Conservation (phyloP, 306 rosid species). For the Ceratonia siliqua region DNA sequence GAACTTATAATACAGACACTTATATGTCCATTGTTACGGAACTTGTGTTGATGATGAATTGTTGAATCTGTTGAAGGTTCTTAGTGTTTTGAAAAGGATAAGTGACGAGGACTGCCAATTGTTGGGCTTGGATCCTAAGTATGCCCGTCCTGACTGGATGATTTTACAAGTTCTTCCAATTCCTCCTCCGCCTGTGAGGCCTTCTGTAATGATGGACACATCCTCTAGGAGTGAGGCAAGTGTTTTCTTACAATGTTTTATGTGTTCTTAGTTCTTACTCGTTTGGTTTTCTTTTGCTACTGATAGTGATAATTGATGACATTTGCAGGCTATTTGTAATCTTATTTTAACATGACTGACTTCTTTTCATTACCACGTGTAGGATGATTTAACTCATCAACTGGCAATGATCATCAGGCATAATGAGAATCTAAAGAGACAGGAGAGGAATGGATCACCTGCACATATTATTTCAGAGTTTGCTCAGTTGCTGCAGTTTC, state of each 20-base stretch:
- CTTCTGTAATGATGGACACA: slow-evolving; percentile 99
- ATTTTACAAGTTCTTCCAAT: slow-evolving; percentile 97
- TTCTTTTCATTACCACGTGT: slow-evolving; percentile 24
- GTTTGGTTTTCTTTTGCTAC: slow-evolving; percentile 27
- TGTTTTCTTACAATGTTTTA: slow-evolving; percentile 1
- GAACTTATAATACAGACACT: slow-evolving; percentile 23
- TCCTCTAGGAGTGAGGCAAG: slow-evolving; percentile 99
- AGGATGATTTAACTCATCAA: slow-evolving; percentile 99
- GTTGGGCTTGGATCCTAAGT: slow-evolving; percentile 88
- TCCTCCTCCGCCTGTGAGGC: slow-evolving; percentile 99
- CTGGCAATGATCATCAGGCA: slow-evolving; percentile 97
- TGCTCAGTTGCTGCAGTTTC: slow-evolving; percentile 95
- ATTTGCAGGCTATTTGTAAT: neutral
- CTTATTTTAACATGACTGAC: slow-evolving; percentile 18
- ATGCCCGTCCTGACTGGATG: slow-evolving; percentile 99
- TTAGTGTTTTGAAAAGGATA: slow-evolving; percentile 83
- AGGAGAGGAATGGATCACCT: slow-evolving; percentile 97
- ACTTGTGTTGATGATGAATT: slow-evolving; percentile 25
- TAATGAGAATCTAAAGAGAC: slow-evolving; percentile 89
- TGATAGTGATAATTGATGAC: neutral
- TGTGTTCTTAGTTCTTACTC: neutral
- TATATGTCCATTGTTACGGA: neutral
- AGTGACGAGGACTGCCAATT: slow-evolving; percentile 91
- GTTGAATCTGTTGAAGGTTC: slow-evolving; percentile 64
- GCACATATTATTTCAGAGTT: slow-evolving; percentile 96